phyloP scores from a whole-genome alignment of 306 rosid genomes.

The Corylus avellana region DNA sequence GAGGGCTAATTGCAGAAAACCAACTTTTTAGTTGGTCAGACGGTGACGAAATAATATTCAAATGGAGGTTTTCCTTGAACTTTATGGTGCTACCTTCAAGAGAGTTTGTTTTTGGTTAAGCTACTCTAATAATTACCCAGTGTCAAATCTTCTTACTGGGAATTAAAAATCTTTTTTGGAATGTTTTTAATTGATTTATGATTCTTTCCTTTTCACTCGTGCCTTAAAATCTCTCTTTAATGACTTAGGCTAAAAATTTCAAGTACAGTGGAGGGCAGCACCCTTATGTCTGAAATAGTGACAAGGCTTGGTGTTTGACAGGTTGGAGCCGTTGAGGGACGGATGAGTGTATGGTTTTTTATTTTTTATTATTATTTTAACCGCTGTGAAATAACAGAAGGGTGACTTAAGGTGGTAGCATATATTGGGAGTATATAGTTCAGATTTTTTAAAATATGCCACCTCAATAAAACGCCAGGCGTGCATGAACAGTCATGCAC shows the following conservation, averaged over 20 bases:
- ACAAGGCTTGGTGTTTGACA: too few relatives aligned
- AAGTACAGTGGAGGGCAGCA: too few relatives aligned
- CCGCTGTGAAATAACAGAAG: too few relatives aligned
- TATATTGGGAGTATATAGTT: too few relatives aligned
- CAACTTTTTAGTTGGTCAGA: conserved; percentile 31
- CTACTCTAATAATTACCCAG: conserved; percentile 52
- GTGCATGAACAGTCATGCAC: too few relatives aligned
- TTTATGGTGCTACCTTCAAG: conserved; percentile 40
- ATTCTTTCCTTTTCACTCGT: conserved; percentile 14
- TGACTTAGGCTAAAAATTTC: neutral
- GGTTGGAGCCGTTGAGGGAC: too few relatives aligned
- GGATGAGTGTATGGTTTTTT: too few relatives aligned
- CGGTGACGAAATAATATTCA: conserved; percentile 45
- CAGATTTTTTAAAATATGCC: too few relatives aligned
- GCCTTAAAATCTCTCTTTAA: conserved; percentile 6
- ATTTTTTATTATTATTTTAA: too few relatives aligned
- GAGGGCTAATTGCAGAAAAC: conserved; percentile 49
- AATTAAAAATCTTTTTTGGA: conserved; percentile 24
- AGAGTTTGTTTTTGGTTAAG: conserved; percentile 20
- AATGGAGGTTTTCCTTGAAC: conserved; percentile 39
- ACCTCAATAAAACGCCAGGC: too few relatives aligned
- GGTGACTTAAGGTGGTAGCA: too few relatives aligned
- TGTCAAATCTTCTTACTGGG: conserved; percentile 37
- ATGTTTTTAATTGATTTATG: conserved; percentile 36
- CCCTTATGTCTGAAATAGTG: too few relatives aligned